phyloP scores from a whole-genome alignment of 495 filamentous ascomycete species.

The Penicillium waksmanii region DNA sequence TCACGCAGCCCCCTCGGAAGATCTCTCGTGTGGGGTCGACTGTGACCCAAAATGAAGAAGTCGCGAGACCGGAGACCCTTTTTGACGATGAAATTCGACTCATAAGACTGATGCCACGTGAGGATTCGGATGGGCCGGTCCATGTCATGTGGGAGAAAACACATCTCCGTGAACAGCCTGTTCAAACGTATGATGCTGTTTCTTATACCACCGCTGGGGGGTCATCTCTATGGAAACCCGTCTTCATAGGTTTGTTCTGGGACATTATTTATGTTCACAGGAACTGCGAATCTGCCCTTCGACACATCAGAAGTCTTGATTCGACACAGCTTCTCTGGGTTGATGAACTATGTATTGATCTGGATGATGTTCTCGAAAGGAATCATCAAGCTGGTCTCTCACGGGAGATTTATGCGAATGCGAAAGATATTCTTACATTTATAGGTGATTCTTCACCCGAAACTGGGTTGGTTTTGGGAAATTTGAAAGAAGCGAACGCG shows the following conservation, averaged over 20 bases:
- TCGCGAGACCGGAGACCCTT: background rate
- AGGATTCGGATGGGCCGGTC: background rate
- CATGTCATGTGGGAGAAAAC: background rate
- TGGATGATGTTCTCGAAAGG: background rate
- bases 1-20: conserved; percentile 2
- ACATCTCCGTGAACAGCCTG: background rate
- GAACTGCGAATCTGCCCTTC: background rate
- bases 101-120: background rate
- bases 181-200: background rate
- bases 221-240: background rate
- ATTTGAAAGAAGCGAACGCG: background rate
- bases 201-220: background rate
- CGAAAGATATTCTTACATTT: background rate
- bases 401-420: background rate
- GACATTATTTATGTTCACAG: background rate
- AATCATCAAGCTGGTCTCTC: background rate
- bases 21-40: background rate
- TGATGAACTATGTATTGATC: conserved; percentile 2
- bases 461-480: background rate
- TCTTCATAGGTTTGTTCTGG: background rate
- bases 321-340: background rate
- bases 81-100: conserved; percentile 7
- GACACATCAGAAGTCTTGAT: background rate
- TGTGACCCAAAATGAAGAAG: background rate
- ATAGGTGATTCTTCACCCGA: background rate